Evolutionary conservation across 2,329 filamentous ascomycete genomes (phyloP), one percentile per base, ranked within the genome.

Genomic region (Cordyceps fumosorosea): DNA sequence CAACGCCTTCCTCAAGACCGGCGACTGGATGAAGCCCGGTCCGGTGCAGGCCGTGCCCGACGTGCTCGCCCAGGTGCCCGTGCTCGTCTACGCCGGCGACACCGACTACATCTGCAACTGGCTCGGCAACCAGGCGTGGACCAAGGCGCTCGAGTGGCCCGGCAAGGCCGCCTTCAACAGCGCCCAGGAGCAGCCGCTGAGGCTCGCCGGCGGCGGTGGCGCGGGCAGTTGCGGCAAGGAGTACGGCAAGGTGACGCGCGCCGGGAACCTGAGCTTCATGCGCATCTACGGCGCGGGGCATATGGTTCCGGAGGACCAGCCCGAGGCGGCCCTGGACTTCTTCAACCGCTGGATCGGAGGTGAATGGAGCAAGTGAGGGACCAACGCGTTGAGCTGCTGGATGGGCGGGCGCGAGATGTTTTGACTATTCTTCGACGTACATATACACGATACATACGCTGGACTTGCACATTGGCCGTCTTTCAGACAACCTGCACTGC

Each of bases 21-120:
- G 95, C 72, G 95, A 99, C 79, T 99, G 95, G 95, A 97, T 97
- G 90, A 89, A 96, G 83, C 95, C 95, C 57, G 97, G 90, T 87
- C 82, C 89, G 88, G 90, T 87, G 82, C 89, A 88, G 65, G 84
- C 97, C 26, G 89, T 99, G 6, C 93, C 95, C 47, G 84, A 84
- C 60, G 80, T 99, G 60, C 85, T 99, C 64, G 86, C 95, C 78
- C 78, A 98, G 82, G 95, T 99, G 65, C 93, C 93, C 29, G 90
- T 98, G 62, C 84, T 98, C 64, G 88, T 99, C 81, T 99, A 98
- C 71, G 95, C 90, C 63, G 91, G 91, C 72, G 90, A 93, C 70
- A 89, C 90, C 59, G 90, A 95, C 77, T 93, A 87, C 78, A 96
- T 96, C 76, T 87, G 91, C 89, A 97, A 98, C 86, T 97, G 93